Evolutionary conservation across 768 basidiomycete species (phyloP).

Genomic region (Amylocystis lapponica): DNA sequence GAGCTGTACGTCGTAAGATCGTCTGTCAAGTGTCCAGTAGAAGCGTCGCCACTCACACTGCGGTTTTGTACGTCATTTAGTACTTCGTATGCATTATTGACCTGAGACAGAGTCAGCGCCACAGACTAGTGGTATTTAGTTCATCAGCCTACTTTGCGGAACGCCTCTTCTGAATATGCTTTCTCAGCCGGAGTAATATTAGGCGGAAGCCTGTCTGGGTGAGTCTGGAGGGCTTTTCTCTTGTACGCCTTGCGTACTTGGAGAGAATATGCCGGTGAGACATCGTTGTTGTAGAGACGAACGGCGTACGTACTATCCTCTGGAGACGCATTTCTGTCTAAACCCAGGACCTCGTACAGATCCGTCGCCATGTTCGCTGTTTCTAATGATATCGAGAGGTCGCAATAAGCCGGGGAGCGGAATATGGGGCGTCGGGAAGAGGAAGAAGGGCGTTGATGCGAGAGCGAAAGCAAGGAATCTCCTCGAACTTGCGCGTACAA

Average conservation of each 20-base stretch:
- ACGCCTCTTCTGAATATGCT: conserved; percentile 51
- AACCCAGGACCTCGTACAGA: conserved; percentile 58
- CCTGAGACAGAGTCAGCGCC: conserved; percentile 33
- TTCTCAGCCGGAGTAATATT: conserved; percentile 56
- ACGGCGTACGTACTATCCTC: conserved; percentile 52
- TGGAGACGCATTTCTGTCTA: conserved; percentile 46
- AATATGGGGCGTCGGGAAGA: neutral
- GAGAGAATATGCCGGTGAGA: neutral
- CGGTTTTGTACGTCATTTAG: conserved; percentile 58
- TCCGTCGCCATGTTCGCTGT: conserved; percentile 10
- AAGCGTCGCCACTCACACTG: conserved; percentile 35
- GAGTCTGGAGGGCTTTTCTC: conserved; percentile 63
- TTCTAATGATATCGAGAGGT: neutral
- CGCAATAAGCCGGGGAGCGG: neutral
- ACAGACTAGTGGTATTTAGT: too few relatives aligned
- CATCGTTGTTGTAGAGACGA: neutral
- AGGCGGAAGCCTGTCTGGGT: conserved; percentile 65
- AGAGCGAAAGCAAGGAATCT: too few relatives aligned
- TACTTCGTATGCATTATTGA: conserved; percentile 77
- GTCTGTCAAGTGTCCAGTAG: too few relatives aligned
- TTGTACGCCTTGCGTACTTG: conserved; percentile 78
- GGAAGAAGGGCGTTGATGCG: too few relatives aligned
- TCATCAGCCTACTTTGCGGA: conserved; percentile 30
- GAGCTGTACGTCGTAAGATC: too few relatives aligned
- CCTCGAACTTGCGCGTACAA: too few relatives aligned